Percentiles rank a stretch among this genome's conserved stretches.
Evolutionary conservation across 2,329 filamentous ascomycete species (phyloP).

Genomic region (Daldinia eschscholtzii): DNA sequence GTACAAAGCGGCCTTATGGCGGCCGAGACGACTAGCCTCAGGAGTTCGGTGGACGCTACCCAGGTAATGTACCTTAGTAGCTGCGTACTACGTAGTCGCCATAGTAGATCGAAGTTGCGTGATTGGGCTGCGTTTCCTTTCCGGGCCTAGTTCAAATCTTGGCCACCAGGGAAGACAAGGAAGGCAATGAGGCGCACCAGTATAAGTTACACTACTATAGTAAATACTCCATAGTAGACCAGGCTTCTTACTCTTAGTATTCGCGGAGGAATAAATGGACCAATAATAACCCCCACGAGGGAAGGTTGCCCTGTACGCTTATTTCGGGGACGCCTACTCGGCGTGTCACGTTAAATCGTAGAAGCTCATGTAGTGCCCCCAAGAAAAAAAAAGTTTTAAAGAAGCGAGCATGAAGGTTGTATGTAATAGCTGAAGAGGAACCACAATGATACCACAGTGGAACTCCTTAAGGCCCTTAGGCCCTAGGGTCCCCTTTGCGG

Average conservation of each 20-base stretch:
- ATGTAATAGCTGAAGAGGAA: not conserved
- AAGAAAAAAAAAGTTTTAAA: not conserved
- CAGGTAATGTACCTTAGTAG: slow-evolving; percentile 5
- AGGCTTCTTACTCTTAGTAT: slow-evolving; percentile 12
- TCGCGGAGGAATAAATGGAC: slow-evolving; percentile 19
- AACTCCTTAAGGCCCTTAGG: not conserved
- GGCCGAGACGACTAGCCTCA: not conserved
- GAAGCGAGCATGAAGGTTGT: not conserved
- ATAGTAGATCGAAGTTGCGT: slow-evolving; percentile 37
- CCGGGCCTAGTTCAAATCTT: slow-evolving; percentile 16
- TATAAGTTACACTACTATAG: not conserved
- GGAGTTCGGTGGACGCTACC: not conserved
- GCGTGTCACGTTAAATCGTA: slow-evolving; percentile 12
- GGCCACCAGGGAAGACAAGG: not conserved
- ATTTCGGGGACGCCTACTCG: slow-evolving; percentile 35
- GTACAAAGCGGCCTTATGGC: not conserved
- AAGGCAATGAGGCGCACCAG: slow-evolving; percentile 14
- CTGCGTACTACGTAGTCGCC: slow-evolving; percentile 22
- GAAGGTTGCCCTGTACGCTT: slow-evolving; percentile 13
- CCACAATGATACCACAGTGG: not conserved
- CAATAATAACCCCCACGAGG: slow-evolving; percentile 26
- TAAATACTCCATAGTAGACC: slow-evolving; percentile 22
- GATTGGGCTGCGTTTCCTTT: slow-evolving; percentile 24
- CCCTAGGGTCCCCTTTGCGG: not conserved
- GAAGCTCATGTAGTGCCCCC: not conserved